Evolutionary conservation across 768 basidiomycete genomes (phyloP).

Genomic region (Pleurotus tuber-regium): DNA sequence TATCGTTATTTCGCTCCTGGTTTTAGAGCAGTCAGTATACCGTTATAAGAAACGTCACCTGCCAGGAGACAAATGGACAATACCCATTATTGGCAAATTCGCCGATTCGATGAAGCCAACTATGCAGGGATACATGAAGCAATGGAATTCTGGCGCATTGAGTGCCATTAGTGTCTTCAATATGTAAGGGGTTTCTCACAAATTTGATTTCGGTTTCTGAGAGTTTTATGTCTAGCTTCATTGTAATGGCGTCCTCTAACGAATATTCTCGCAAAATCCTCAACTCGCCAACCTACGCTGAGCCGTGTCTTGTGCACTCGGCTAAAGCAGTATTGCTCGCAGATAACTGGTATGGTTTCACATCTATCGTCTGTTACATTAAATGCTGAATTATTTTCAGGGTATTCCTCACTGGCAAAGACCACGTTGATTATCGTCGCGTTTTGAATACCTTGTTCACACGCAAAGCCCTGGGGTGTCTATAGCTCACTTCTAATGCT

Average conservation of each 20-base stretch:
- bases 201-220: conserved; percentile 4
- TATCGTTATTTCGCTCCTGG: conserved; percentile 70
- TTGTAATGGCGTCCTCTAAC: conserved; percentile 96
- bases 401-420: conserved; percentile 86
- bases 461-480: conserved; percentile 85
- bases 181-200: conserved; percentile 59
- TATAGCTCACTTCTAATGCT: conserved; percentile 14
- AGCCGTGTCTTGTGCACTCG: conserved; percentile 91
- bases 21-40: conserved; percentile 87
- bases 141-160: conserved; percentile 89
- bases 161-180: conserved; percentile 95
- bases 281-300: conserved; percentile 89
- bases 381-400: conserved; percentile 99
- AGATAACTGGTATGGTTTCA: conserved; percentile 71
- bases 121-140: conserved; percentile 87
- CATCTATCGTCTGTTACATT: not conserved
- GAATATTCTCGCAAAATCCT: conserved; percentile 93
- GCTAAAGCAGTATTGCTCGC: conserved; percentile 89
- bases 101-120: conserved; percentile 89
- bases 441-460: conserved; percentile 92
- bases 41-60: conserved; percentile 85
- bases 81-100: conserved; percentile 97
- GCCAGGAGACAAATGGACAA: conserved; percentile 89
- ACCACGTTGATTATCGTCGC: conserved; percentile 88
- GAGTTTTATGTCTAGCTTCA: conserved; percentile 65